Conservation (phyloP, 1,139 yeast genomes). For the Blastobotrys capitulatus region DNA sequence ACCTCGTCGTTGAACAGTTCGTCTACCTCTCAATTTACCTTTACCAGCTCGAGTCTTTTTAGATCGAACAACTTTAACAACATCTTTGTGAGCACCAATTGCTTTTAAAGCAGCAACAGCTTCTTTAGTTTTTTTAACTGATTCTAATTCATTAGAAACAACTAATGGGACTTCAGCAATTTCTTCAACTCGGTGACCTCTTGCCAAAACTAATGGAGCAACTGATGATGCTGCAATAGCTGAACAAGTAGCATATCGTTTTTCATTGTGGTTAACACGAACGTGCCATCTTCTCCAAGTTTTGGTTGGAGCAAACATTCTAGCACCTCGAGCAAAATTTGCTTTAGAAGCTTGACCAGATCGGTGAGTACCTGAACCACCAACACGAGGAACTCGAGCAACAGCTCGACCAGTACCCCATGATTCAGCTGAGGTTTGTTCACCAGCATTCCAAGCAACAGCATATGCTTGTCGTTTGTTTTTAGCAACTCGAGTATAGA, state of each 20-base stretch:
- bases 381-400: conserved; percentile 99
- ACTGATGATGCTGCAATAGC: conserved; percentile 99
- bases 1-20: conserved; percentile 99
- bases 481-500: conserved; percentile 97
- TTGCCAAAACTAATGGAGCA: conserved; percentile 96
- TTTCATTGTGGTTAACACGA: conserved; percentile 99
- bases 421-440: conserved; percentile 99
- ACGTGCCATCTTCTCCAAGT: conserved; percentile 99
- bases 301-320: conserved; percentile 99
- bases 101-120: conserved; percentile 98
- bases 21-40: conserved; percentile 99
- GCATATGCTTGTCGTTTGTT: conserved; percentile 99
- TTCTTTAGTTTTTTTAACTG: conserved; percentile 94
- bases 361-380: conserved; percentile 99
- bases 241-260: conserved; percentile 99
- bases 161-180: conserved; percentile 98
- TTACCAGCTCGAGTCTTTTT: conserved; percentile 99
- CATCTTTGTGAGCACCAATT: conserved; percentile 98
- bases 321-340: conserved; percentile 99
- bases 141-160: conserved; percentile 89
- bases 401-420: conserved; percentile 99
- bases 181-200: conserved; percentile 99
- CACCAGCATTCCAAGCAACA: conserved; percentile 98
- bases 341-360: conserved; percentile 99
- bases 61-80: conserved; percentile 96